These are phyloP conservation scores for Calvatia gigantea DNA, from an alignment of 768 basidiomycete species.

Conservation along the genomic window DNA sequence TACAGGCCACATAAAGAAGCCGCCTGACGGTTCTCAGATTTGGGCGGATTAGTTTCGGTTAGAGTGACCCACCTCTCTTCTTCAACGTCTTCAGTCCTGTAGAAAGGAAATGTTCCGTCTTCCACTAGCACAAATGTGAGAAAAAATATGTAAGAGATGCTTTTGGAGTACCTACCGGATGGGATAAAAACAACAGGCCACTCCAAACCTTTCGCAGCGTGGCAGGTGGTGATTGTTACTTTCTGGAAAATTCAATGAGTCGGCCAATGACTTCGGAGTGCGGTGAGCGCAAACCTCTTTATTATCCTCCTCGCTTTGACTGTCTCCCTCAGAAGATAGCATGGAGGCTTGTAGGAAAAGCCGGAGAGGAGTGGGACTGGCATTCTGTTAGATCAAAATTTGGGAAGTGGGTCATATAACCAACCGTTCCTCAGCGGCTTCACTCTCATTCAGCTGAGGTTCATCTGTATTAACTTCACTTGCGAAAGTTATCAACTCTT, in stretches of 20 bases:
- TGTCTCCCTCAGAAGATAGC: constrained; percentile 77
- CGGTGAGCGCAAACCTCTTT: constrained; percentile 8
- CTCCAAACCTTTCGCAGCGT: constrained; percentile 88
- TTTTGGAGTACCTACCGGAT: constrained; percentile 39
- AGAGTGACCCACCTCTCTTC: constrained; percentile 66
- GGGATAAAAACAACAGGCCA: constrained; percentile 89
- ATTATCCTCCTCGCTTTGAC: constrained; percentile 34
- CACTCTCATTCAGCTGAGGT: constrained; percentile 12
- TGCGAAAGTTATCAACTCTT: constrained; percentile 80
- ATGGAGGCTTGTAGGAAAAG: constrained; percentile 76
- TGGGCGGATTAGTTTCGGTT: not conserved
- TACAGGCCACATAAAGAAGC: constrained; percentile 85
- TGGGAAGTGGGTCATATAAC: not conserved
- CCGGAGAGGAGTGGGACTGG: constrained; percentile 53
- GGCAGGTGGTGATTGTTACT: constrained; percentile 83
- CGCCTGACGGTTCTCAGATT: constrained; percentile 42
- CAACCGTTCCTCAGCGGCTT: constrained; percentile 7
- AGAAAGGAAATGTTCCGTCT: constrained; percentile 71
- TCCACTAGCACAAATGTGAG: constrained; percentile 47
- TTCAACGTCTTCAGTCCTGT: constrained; percentile 68
- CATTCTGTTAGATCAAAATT: not conserved
- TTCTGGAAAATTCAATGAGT: constrained; percentile 38
- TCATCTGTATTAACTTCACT: constrained; percentile 44
- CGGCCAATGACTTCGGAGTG: not conserved
- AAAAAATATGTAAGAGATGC: not conserved